Conservation (phyloP, 116 monocot species). For the Trichopus zeylanicus region DNA sequence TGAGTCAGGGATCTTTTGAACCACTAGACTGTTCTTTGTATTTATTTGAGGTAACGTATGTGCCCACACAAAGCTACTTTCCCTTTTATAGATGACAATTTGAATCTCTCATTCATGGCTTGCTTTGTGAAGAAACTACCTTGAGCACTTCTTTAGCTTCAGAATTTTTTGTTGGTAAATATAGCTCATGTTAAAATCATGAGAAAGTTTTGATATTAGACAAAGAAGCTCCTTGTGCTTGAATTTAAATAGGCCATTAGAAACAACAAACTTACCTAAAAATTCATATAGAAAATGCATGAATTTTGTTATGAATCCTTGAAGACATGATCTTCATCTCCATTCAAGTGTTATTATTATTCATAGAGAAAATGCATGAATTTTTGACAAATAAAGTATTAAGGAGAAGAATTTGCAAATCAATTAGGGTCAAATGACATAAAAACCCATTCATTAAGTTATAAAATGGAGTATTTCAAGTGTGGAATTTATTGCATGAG, state of each 20-base stretch:
- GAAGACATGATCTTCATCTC: not conserved
- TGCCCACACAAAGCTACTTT: not conserved
- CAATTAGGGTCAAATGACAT: no score
- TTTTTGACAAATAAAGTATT: not conserved
- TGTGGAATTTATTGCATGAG: no score
- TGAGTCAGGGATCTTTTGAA: constrained; percentile 25
- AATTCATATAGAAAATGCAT: not conserved
- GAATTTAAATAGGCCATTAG: no score
- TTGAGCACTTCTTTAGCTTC: not conserved
- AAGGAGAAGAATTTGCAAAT: no score
- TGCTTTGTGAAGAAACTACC: not conserved
- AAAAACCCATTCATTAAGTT: no score
- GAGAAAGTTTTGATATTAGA: not conserved
- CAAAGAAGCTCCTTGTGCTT: no score
- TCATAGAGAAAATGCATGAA: not conserved
- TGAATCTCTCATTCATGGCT: not conserved
- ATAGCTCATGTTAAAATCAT: not conserved
- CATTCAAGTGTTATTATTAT: not conserved
- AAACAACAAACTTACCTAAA: no score
- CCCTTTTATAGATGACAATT: not conserved
- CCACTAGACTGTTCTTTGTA: not conserved
- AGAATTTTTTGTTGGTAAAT: not conserved
- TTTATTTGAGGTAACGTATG: not conserved
- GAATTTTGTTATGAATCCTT: not conserved
- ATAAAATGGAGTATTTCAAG: no score